These are phyloP conservation scores for Aspergillus ochraceoroseus DNA, from an alignment of 2,329 filamentous ascomycete species.

Conservation along the genomic window DNA sequence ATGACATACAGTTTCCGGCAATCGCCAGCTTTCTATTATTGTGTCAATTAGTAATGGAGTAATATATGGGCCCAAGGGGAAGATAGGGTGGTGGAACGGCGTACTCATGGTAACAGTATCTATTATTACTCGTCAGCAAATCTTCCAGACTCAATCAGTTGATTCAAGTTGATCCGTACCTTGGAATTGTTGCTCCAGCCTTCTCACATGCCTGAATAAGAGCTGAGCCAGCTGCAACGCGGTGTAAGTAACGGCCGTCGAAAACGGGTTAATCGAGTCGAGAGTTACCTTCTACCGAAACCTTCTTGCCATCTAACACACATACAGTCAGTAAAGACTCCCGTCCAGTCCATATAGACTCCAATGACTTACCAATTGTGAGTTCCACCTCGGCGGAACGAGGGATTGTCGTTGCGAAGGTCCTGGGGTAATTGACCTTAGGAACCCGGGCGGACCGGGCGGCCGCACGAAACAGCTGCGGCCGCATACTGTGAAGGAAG, in stretches of 20 bases:
- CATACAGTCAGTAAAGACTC: slow-evolving; percentile 44
- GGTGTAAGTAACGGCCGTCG: slow-evolving; percentile 25
- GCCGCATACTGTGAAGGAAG: slow-evolving; percentile 53
- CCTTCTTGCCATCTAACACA: slow-evolving; percentile 83
- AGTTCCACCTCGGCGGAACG: slow-evolving; percentile 91
- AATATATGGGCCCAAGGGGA: slow-evolving; percentile 12
- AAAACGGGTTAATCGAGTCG: neutral
- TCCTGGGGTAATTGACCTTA: slow-evolving; percentile 59
- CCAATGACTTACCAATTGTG: slow-evolving; percentile 68
- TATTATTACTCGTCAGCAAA: slow-evolving; percentile 40
- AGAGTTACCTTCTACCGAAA: slow-evolving; percentile 84
- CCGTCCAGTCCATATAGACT: slow-evolving; percentile 39
- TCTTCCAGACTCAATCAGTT: neutral
- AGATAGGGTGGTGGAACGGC: slow-evolving; percentile 34
- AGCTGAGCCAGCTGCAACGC: slow-evolving; percentile 73
- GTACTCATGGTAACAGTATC: slow-evolving; percentile 99
- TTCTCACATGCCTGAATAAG: slow-evolving; percentile 99
- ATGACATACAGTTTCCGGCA: slow-evolving; percentile 76
- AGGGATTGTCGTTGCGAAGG: slow-evolving; percentile 74
- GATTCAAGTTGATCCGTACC: slow-evolving; percentile 48
- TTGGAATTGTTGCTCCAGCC: slow-evolving; percentile 82
- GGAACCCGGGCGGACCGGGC: slow-evolving; percentile 52
- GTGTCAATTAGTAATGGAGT: slow-evolving; percentile 26
- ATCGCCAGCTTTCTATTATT: slow-evolving; percentile 82
- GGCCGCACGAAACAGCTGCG: slow-evolving; percentile 59